These are phyloP conservation scores for Nasturtium officinale DNA, from an alignment of 345 rosid species.

Conservation along the genomic window DNA sequence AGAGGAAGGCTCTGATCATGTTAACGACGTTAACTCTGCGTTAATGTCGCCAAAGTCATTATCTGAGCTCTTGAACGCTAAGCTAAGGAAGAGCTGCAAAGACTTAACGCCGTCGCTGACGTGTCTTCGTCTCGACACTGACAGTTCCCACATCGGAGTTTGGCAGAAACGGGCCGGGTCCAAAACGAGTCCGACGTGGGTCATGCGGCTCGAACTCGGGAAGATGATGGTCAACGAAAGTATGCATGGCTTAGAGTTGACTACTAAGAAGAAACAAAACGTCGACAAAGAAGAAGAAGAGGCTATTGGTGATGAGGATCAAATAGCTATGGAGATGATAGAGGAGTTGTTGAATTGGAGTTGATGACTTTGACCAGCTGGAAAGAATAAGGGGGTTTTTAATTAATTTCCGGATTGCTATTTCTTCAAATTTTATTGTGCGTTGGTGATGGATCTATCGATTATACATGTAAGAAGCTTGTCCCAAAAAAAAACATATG, in stretches of 20 bases:
- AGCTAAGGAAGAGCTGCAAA: constrained; percentile 61
- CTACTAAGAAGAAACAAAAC: constrained; percentile 20
- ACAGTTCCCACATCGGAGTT: constrained; percentile 70
- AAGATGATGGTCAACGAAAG: constrained; percentile 28
- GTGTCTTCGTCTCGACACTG: constrained; percentile 70
- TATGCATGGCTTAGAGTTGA: constrained; percentile 6
- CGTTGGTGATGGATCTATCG: background rate
- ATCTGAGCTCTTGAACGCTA: constrained; percentile 56
- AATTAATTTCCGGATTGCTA: background rate
- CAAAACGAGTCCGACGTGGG: constrained; percentile 61
- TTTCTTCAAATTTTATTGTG: background rate
- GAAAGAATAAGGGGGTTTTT: background rate
- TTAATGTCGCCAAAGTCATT: constrained; percentile 49
- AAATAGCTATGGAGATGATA: constrained; percentile 70
- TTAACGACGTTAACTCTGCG: constrained; percentile 33
- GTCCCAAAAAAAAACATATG: background rate
- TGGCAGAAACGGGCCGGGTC: constrained; percentile 79
- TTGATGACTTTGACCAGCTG: constrained; percentile 30
- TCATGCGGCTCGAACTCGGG: constrained; percentile 68
- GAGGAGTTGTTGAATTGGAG: constrained; percentile 67
- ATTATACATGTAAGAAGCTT: constrained; percentile 22
- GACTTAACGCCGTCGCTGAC: constrained; percentile 62
- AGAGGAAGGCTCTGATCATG: constrained; percentile 18
- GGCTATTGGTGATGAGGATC: constrained; percentile 29
- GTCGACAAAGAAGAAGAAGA: constrained; percentile 33